Base-by-base conservation (phyloP, 176 grass and related monocot genomes). In the Hsuehochloa calcarea region DNA sequence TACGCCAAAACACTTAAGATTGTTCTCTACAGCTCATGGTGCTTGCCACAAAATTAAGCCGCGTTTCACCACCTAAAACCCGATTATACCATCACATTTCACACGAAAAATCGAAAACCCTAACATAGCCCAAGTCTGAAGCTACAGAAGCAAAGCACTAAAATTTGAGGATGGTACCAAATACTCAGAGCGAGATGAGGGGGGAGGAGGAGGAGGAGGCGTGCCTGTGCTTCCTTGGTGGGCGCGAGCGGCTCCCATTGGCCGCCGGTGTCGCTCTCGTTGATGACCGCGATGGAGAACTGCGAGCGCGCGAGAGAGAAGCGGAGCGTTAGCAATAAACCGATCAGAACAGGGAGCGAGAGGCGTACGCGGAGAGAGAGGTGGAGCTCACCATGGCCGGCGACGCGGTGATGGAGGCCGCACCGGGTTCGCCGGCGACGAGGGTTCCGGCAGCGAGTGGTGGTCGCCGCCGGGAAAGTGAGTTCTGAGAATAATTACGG, bases 261-360 rank as follows among this genome's bases (percentile, higher is more conserved):
- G 25, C 84, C 91, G 11, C 85, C 81, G 74, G 89, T 73, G 46
- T 98, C 85, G 59, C 87, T 85, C 6, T 98, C 93, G 89, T 98
- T 98, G 84, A 98, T 98, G 49, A 91, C 93, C 39, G 93, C 87
- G 86, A 98, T 98, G 89, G 96, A 98, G 91, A 98, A 98, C 96
- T 98, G 85, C 34, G 44, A 76, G 55, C 61, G 70, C 40, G 13
- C 16, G 56, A 51, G 31, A 14, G 37, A 70, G 37, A 13, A 41
- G 38, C 70, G 64, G 61, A 79, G 52, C 19, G 60, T 63, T 63
- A 83, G 39, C 51, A 59, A 47, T 5, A 61, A 19, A 46, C 12
- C 12, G 43, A 80, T 55, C 55, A 47, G 29, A 83, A 39, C 44
- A 81, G 14, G 76, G 25, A 61, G 46, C 19, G 16, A 74, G 50